Evolutionary conservation across 2,329 filamentous ascomycete genomes (phyloP).

Genomic region (Penicillium paneum): DNA sequence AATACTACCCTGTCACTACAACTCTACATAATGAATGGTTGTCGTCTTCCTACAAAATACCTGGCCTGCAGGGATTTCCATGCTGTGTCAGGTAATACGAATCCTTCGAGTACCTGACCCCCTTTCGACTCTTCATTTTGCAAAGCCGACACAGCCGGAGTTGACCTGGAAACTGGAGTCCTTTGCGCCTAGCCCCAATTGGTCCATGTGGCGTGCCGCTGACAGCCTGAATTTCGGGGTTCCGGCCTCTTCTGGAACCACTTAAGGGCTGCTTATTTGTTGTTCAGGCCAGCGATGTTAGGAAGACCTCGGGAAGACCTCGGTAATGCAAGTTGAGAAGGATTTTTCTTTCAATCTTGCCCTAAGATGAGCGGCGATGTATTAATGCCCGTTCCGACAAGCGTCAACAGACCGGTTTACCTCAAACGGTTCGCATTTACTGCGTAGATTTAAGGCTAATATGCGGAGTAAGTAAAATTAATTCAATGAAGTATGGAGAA

Average conservation of each 20-base stretch:
- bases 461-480: neutral
- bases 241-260: neutral
- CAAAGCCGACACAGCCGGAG: slow-evolving; percentile 2
- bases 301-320: neutral
- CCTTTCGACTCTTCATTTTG: neutral
- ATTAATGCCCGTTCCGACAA: neutral
- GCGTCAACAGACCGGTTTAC: neutral
- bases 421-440: neutral
- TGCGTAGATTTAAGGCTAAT: neutral
- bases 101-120: neutral
- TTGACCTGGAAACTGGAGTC: neutral
- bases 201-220: neutral
- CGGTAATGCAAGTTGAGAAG: neutral
- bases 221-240: neutral
- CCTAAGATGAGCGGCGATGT: neutral
- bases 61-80: neutral
- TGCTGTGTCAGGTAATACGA: neutral
- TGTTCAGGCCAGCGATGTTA: neutral
- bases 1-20: neutral
- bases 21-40: neutral
- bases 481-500: neutral
- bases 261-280: neutral
- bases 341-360: neutral
- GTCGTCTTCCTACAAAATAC: neutral
- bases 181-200: neutral